Percentiles rank a stretch among this genome's conserved stretches.
These are phyloP conservation scores for Arthroderma sp. DNA, from an alignment of 2,329 filamentous ascomycete species.

Conservation along the genomic window DNA sequence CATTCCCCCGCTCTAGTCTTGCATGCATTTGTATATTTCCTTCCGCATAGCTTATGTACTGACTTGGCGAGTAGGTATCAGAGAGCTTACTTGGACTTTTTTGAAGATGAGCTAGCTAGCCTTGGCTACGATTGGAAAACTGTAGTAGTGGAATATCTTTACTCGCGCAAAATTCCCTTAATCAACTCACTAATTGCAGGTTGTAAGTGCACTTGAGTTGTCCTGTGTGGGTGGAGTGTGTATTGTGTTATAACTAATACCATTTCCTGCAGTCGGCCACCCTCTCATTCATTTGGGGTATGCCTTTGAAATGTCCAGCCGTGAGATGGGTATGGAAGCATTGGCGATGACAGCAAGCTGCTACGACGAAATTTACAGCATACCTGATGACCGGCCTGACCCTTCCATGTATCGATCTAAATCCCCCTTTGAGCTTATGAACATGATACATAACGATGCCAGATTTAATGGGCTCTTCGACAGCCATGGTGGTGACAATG, in stretches of 20 bases:
- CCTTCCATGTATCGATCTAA: conserved; percentile 46
- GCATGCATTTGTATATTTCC: background rate
- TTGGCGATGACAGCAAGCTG: conserved; percentile 54
- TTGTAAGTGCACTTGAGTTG: conserved; percentile 39
- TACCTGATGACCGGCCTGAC: conserved; percentile 59
- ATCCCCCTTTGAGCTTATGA: conserved; percentile 57
- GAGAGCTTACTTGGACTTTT: conserved; percentile 84
- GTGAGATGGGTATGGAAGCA: conserved; percentile 79
- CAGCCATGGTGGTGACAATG: conserved; percentile 46
- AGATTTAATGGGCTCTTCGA: conserved; percentile 56
- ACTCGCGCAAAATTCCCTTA: conserved; percentile 54
- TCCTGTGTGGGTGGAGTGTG: background rate
- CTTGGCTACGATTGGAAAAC: conserved; percentile 74
- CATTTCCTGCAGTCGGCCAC: conserved; percentile 54
- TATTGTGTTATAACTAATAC: background rate
- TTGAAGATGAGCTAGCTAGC: conserved; percentile 73
- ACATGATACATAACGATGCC: conserved; percentile 54
- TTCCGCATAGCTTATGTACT: background rate
- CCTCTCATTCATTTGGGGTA: conserved; percentile 93
- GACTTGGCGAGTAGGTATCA: conserved; percentile 48
- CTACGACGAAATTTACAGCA: conserved; percentile 45
- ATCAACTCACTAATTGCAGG: conserved; percentile 69
- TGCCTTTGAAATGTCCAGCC: conserved; percentile 74
- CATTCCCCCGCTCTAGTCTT: background rate
- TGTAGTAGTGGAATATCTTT: conserved; percentile 63